phyloP scores from a whole-genome alignment of 768 basidiomycete species.

The Amanita rimosa region DNA sequence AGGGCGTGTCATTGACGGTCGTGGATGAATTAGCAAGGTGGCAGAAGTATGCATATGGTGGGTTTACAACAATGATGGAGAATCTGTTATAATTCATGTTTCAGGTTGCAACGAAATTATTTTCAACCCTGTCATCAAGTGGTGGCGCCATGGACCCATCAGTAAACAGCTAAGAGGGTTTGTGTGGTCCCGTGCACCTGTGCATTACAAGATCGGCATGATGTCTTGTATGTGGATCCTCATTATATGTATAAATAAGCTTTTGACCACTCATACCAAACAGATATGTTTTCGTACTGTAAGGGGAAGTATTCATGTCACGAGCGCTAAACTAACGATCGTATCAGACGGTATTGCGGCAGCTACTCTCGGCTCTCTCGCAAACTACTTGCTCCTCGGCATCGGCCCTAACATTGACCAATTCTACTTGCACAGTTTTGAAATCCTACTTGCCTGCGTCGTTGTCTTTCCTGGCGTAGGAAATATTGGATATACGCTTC shows the following conservation, averaged over 20 bases:
- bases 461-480: constrained; percentile 74
- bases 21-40: constrained; percentile 87
- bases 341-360: constrained; percentile 52
- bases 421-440: constrained; percentile 73
- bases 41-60: constrained; percentile 66
- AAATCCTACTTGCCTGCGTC: constrained; percentile 67
- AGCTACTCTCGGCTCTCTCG: constrained; percentile 47
- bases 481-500: constrained; percentile 59
- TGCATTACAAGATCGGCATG: constrained; percentile 79
- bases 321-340: constrained; percentile 4
- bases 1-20: constrained; percentile 77
- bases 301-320: constrained; percentile 11
- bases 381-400: constrained; percentile 72
- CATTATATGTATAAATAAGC: neutral
- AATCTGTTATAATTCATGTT: constrained; percentile 5
- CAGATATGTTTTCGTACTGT: constrained; percentile 41
- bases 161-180: constrained; percentile 63
- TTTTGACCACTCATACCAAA: neutral
- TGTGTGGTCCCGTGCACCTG: constrained; percentile 63
- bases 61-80: constrained; percentile 7
- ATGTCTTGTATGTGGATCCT: constrained; percentile 42
- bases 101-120: constrained; percentile 64
- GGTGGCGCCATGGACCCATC: constrained; percentile 73
- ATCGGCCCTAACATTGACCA: constrained; percentile 55
- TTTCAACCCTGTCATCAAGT: constrained; percentile 72